phyloP scores from a whole-genome alignment of 1,139 yeast genomes.

The Wickerhamomyces sp. region DNA sequence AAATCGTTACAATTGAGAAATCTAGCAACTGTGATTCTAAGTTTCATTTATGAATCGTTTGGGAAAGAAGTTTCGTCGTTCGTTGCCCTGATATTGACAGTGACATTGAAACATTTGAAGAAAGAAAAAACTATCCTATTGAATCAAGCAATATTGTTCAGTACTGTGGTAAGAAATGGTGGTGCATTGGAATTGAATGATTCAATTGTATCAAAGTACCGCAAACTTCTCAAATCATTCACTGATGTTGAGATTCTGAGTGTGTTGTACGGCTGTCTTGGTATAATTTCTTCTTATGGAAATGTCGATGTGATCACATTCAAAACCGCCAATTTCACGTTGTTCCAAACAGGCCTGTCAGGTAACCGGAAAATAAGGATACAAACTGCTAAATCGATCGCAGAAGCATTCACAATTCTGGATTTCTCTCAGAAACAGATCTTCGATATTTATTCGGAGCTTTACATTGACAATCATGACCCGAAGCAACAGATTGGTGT shows the following conservation, averaged over 20 bases:
- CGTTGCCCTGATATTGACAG: conserved; percentile 26
- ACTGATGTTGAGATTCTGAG: conserved; percentile 25
- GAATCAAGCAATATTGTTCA: conserved; percentile 16
- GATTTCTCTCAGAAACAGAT: conserved; percentile 18
- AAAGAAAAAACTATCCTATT: conserved; percentile 19
- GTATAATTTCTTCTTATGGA: conserved; percentile 23
- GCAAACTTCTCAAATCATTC: conserved; percentile 23
- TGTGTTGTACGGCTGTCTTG: conserved; percentile 22
- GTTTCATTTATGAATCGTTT: conserved; percentile 27
- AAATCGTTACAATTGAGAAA: conserved; percentile 11
- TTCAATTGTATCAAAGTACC: conserved; percentile 11
- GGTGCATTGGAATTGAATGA: conserved; percentile 19
- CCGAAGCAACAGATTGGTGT: conserved; percentile 26
- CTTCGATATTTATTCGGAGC: conserved; percentile 25
- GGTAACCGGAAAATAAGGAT: conserved; percentile 27
- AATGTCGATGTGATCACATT: conserved; percentile 13
- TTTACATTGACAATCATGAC: conserved; percentile 25
- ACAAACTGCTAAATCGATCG: conserved; percentile 28
- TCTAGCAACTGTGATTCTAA: conserved; percentile 15
- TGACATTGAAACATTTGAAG: conserved; percentile 28
- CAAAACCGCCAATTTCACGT: conserved; percentile 8
- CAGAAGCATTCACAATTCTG: conserved; percentile 26
- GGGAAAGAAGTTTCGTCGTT: conserved; percentile 29
- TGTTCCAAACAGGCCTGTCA: conserved; percentile 15
- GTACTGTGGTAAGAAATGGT: conserved; percentile 19